A percentile compares a stretch with the other conserved stretches of the same genome.
Conservation (phyloP, 176 grass and related monocot species). For the Cenchrus americanus region DNA sequence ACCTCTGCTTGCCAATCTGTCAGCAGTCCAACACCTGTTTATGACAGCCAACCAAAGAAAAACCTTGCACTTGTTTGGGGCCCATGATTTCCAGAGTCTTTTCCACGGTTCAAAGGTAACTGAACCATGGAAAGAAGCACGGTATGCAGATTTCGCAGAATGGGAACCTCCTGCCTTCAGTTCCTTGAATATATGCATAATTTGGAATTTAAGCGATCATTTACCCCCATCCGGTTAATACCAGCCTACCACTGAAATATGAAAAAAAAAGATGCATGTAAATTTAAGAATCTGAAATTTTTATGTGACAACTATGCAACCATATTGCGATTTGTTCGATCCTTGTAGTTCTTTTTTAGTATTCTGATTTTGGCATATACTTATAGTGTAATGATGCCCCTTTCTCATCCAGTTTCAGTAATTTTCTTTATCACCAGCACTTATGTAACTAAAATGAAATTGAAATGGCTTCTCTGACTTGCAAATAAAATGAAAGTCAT, state of each 20-base stretch:
- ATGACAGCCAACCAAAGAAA: too few species aligned
- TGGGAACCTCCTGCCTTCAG: too few species aligned
- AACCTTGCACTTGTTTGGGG: too few species aligned
- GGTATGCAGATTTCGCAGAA: too few species aligned
- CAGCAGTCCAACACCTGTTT: too few species aligned
- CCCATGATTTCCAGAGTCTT: too few species aligned
- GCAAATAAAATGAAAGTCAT: background rate
- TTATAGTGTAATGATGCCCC: constrained; percentile 1
- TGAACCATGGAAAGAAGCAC: too few species aligned
- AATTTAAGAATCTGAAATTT: background rate
- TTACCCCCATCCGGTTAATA: background rate
- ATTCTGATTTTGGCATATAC: constrained; percentile 20
- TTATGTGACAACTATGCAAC: background rate
- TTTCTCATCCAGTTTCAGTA: background rate
- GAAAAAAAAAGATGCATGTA: background rate
- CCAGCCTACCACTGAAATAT: background rate
- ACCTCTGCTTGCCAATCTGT: too few species aligned
- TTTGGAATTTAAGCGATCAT: background rate
- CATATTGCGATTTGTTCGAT: constrained; percentile 5
- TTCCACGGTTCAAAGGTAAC: too few species aligned
- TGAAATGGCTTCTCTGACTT: background rate
- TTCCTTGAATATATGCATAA: background rate
- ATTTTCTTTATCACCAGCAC: background rate
- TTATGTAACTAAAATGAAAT: constrained; percentile 17
- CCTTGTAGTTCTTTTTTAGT: background rate